Conservation (phyloP, 306 rosid genomes). For the Medicago arabica region DNA sequence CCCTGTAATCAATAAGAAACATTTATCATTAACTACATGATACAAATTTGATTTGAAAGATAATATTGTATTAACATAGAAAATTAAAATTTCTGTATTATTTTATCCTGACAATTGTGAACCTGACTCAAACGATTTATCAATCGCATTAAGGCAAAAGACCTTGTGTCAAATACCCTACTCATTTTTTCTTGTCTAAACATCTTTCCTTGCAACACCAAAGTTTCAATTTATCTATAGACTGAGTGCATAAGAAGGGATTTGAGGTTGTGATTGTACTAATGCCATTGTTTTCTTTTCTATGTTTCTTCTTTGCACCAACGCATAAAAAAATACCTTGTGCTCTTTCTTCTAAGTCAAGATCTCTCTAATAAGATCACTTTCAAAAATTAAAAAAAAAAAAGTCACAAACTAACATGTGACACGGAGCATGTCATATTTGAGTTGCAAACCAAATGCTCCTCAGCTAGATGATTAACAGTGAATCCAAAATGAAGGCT, state of each 20-base stretch:
- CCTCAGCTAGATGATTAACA: conserved; percentile 6
- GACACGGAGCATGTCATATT: conserved; percentile 28
- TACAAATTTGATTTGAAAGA: conserved; percentile 11
- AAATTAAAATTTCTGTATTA: background rate
- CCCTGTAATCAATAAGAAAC: conserved; percentile 63
- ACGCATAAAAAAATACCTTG: background rate
- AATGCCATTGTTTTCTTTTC: conserved; percentile 19
- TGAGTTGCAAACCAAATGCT: conserved; percentile 37
- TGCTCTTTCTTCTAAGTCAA: background rate
- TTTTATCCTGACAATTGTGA: background rate
- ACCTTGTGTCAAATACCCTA: background rate
- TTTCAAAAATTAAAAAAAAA: background rate
- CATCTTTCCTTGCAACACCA: background rate
- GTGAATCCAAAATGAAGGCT: conserved; percentile 11
- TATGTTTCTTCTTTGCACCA: background rate
- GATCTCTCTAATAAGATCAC: background rate
- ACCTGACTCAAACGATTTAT: conserved; percentile 6
- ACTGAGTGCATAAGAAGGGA: background rate
- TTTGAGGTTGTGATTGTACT: background rate
- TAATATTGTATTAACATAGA: conserved; percentile 21
- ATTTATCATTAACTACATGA: background rate
- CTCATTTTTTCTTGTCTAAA: background rate
- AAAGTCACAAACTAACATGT: background rate
- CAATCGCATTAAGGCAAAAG: conserved; percentile 1
- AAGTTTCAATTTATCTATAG: background rate